A percentile compares a stretch with the other conserved stretches of the same genome.
Conservation (phyloP, 148 eudicot genomes). For the Rhododendron simsii region DNA sequence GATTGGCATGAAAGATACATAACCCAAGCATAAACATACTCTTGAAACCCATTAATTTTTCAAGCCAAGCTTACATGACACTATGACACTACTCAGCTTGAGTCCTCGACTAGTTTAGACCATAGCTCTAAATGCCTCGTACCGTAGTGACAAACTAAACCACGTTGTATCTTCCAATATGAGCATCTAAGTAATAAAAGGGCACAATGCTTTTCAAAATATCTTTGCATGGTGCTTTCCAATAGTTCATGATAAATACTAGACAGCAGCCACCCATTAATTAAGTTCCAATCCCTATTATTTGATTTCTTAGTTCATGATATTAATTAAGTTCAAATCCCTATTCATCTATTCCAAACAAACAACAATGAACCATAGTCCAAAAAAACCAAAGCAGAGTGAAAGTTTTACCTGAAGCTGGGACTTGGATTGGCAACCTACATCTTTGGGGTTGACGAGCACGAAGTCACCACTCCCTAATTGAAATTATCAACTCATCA, state of each 20-base stretch:
- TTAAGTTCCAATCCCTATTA: not conserved
- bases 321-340: not conserved
- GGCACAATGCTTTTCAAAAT: not conserved
- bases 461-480: constrained; percentile 42
- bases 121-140: not conserved
- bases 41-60: not conserved
- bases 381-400: not conserved
- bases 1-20: not conserved
- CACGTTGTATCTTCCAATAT: not conserved
- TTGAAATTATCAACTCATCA: not conserved
- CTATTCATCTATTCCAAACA: not conserved
- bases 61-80: not conserved
- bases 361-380: not conserved
- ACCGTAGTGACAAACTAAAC: not conserved
- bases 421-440: constrained; percentile 43
- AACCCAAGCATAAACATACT: not conserved
- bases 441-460: constrained; percentile 71
- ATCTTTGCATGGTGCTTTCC: not conserved
- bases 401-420: constrained; percentile 51
- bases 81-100: not conserved
- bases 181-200: not conserved
- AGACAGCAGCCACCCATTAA: not conserved
- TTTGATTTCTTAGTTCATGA: not conserved
- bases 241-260: not conserved
- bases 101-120: not conserved